These are phyloP conservation scores for Heimioporus sp. DNA, from an alignment of 768 basidiomycete species.

Conservation along the genomic window DNA sequence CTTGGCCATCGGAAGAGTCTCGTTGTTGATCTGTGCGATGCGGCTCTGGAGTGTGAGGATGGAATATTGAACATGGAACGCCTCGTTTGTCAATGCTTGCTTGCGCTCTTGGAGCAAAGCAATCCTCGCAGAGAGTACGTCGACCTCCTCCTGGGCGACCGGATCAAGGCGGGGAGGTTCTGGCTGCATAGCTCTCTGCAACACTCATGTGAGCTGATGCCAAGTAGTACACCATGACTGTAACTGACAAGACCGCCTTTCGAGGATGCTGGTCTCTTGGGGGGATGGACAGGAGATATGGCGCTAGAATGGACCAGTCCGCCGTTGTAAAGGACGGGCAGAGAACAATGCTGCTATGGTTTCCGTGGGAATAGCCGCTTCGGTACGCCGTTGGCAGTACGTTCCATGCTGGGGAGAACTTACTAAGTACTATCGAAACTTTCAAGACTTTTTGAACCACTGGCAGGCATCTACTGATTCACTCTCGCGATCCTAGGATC, in stretches of 20 bases:
- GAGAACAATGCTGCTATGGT: not conserved
- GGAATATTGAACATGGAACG: constrained; percentile 25
- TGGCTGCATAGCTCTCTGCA: constrained; percentile 21
- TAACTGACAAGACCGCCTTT: constrained; percentile 25
- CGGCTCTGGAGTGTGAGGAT: constrained; percentile 31
- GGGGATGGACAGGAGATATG: not conserved
- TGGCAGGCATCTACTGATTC: no score
- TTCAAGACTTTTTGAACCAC: no score
- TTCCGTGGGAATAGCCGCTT: constrained; percentile 7
- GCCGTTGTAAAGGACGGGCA: not conserved
- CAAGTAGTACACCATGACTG: constrained; percentile 7
- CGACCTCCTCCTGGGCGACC: constrained; percentile 25
- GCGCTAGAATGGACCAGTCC: not conserved
- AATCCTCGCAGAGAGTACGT: constrained; percentile 21
- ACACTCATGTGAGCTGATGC: constrained; percentile 17
- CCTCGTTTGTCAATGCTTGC: constrained; percentile 20
- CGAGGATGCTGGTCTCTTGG: not conserved
- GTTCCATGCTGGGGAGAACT: no score
- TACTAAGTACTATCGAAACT: no score
- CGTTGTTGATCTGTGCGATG: constrained; percentile 31
- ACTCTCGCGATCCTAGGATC: no score
- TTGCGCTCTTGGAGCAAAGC: constrained; percentile 20
- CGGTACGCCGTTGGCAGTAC: no score
- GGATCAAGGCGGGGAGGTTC: constrained; percentile 13
- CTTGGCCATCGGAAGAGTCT: constrained; percentile 28